Evolutionary conservation across 148 eudicot genomes (phyloP), one percentile per base, ranked within the genome.

Genomic region (Rhododendron molle): DNA sequence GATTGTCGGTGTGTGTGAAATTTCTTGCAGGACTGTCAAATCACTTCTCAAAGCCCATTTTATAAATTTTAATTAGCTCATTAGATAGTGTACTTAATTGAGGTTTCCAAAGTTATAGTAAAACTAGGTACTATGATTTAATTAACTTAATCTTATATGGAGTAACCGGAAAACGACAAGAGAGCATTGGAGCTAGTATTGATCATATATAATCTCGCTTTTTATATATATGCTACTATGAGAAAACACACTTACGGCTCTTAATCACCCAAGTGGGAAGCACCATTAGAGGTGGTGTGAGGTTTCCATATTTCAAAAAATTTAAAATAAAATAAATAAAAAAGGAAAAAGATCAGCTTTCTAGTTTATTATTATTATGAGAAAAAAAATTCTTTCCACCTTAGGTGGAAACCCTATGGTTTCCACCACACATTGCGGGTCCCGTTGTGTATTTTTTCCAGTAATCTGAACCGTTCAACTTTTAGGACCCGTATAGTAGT

Each of bases 191-290:
- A 6, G 65, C 65, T 21, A 21, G 67, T 6, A 21, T 21, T 67
- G 44, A 40, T 40, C 52, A 10, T n/a, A n/a, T n/a, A n/a, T 49
- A 67, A 26, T 12, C 73, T 67, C 26, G 73, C n/a, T 67, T 67
- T 67, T 26, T 62, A 8, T 20, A 38, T 38, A 38, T 54, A 36
- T 56, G 40, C 0, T 32, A 13, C 14, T 15, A 4, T 40, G n/a
- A 82, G 54, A 82, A 44, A 62, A 40, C 49, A 60, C 21, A 28
- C 8, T 54, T 43, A 54, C 49, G 43, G 58, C 14, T n/a, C 84
- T 83, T 83, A 32, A 72, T 32, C 76, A 32, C 85, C 80, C 30
- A 83, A 83, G 46, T 72, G 79, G 85, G 80, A 46, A 34, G 79
- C 85, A 83, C 47, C 80, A 83, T 72, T 49, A 65, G 46, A 54